phyloP scores from a whole-genome alignment of 768 basidiomycete species.

The Lactifluus echinatus region DNA sequence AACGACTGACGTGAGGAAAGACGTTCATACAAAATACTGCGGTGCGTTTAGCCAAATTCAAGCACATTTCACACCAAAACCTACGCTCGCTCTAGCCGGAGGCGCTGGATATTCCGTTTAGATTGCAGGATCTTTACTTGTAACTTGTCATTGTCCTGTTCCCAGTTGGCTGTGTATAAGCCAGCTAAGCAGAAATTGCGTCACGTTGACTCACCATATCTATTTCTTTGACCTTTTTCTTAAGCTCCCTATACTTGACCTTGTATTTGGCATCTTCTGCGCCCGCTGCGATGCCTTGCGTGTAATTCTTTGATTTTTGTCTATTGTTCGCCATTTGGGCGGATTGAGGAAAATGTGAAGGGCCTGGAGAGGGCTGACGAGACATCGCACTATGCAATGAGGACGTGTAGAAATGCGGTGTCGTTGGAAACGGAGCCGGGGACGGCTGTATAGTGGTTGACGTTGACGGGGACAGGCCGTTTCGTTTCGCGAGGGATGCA shows the following conservation, averaged over 20 bases:
- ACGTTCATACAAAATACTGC: slow-evolving; percentile 73
- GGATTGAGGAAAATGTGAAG: slow-evolving; percentile 22
- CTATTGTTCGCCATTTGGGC: slow-evolving; percentile 14
- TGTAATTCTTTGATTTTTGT: slow-evolving; percentile 41
- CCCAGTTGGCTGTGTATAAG: background rate
- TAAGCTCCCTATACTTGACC: slow-evolving; percentile 81
- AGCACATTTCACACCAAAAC: slow-evolving; percentile 29
- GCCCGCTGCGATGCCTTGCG: slow-evolving; percentile 63
- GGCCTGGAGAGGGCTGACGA: slow-evolving; percentile 37
- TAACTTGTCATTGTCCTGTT: slow-evolving; percentile 82
- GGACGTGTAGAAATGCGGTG: slow-evolving; percentile 26
- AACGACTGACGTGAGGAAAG: slow-evolving; percentile 38
- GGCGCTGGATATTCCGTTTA: slow-evolving; percentile 75
- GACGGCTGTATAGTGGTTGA: slow-evolving; percentile 27
- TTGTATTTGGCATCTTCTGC: slow-evolving; percentile 84
- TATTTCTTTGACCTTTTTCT: slow-evolving; percentile 81
- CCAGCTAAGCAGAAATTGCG: background rate
- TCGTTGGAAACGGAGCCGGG: slow-evolving; percentile 24
- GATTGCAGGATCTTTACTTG: slow-evolving; percentile 72
- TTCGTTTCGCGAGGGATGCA: slow-evolving; percentile 3
- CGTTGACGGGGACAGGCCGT: slow-evolving; percentile 11
- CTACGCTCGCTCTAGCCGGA: slow-evolving; percentile 85
- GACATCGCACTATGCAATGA: slow-evolving; percentile 52
- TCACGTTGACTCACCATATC: slow-evolving; percentile 49
- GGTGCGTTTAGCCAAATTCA: slow-evolving; percentile 18